A percentile compares a stretch with the other conserved stretches of the same genome.
phyloP scores from a whole-genome alignment of 768 basidiomycete species.

The Guyanaporus albipodus region DNA sequence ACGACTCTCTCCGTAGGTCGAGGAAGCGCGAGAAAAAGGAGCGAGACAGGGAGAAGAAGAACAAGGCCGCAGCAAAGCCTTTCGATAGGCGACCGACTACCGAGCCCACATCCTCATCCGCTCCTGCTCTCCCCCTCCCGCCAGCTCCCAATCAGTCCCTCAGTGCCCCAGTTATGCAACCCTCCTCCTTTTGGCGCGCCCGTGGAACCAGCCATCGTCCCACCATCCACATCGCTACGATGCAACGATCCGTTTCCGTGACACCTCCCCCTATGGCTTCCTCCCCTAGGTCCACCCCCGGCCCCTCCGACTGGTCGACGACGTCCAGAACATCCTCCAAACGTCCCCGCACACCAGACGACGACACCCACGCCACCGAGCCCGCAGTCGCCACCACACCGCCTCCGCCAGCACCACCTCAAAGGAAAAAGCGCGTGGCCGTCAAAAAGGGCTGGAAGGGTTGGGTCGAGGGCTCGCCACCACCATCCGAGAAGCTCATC shows the following conservation, averaged over 20 bases:
- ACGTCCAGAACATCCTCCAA: constrained; percentile 79
- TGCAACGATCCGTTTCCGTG: constrained; percentile 68
- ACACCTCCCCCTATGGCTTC: constrained; percentile 67
- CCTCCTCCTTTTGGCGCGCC: constrained; percentile 61
- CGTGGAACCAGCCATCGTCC: constrained; percentile 44
- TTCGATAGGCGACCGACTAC: constrained; percentile 31
- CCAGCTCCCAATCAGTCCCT: constrained; percentile 23
- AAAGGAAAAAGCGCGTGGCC: constrained; percentile 57
- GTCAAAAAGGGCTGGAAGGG: constrained; percentile 87
- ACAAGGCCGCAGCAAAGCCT: constrained; percentile 33
- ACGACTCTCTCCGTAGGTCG: constrained; percentile 52
- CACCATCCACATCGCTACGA: constrained; percentile 65
- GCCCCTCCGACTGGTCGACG: constrained; percentile 66
- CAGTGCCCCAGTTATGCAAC: constrained; percentile 28
- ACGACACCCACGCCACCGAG: constrained; percentile 43
- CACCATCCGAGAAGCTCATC: constrained; percentile 76
- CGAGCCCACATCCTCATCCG: constrained; percentile 15
- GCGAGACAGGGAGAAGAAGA: constrained; percentile 49
- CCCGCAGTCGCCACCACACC: constrained; percentile 18
- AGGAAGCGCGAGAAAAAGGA: constrained; percentile 48
- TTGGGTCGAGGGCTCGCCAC: constrained; percentile 84
- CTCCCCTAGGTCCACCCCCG: constrained; percentile 71
- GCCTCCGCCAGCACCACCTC: constrained; percentile 29
- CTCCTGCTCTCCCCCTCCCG: constrained; percentile 17
- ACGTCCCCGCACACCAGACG: constrained; percentile 70